Evolutionary conservation across 2,329 filamentous ascomycete species (phyloP), one percentile per base, ranked within the genome.

Genomic region (Pseudocercospora pini-densiflorae): DNA sequence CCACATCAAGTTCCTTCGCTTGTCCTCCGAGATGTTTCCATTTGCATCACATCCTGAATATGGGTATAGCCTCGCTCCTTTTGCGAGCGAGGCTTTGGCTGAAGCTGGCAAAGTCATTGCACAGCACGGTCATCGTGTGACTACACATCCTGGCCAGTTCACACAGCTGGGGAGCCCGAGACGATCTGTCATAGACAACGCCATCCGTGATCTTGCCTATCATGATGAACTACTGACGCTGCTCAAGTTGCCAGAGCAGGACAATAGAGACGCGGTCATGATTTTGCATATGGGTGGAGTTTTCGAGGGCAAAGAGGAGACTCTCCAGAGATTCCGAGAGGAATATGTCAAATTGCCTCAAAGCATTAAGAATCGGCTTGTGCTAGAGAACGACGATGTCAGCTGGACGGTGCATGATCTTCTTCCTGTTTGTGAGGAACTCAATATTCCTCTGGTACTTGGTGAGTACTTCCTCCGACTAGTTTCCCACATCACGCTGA

Each of bases 21-120:
- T 98, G 21, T 97, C 92, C 72, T 97, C 92, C 62, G 94, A 97
- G 73, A 97, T 97, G 92, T 98, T 98, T 70, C 94, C 94, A 0
- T 97, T 97, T 77, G 94, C 94, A 1, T 96, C 92, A 70, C 94
- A 98, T 74, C 86, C 87, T 24, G 90, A 92, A 68, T 90, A 97
- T 71, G 94, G 94, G 0, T 98, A 98, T 78, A 90, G 88, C 71
- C 84, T 98, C 12, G 89, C 89, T 0, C 90, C 92, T 0, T 97
- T 97, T 77, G 94, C 94, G 0, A 88, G 91, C 0, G 89, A 93
- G 14, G 88, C 87, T 0, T 83, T 98, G 9, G 90, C 87, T 2
- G 90, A 94, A 70, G 92, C 88, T 7, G 94, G 94, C 1, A 89
- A 83, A 73, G 88, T 96, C 2, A 89, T 92, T 5, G 91, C 87